Evolutionary conservation across 441 rosid genomes (phyloP).

Genomic region (Theobroma grandiflorum): DNA sequence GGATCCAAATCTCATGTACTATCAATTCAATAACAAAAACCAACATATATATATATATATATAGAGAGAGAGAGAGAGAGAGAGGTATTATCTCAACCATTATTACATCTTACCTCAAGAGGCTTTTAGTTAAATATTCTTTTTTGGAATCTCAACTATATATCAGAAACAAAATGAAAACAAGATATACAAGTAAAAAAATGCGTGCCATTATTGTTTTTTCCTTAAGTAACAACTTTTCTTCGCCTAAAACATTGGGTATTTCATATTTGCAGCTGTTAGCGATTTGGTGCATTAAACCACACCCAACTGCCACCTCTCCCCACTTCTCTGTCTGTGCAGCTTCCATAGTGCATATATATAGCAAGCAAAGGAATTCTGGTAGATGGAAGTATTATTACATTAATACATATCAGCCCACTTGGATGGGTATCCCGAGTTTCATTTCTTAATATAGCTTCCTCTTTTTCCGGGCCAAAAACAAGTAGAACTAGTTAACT

Average conservation of each 20-base stretch:
- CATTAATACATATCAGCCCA: not conserved
- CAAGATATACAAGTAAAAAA: not conserved
- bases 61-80: no score
- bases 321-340: not conserved
- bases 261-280: not conserved
- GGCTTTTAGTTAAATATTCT: not conserved
- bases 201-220: not conserved
- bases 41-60: no score
- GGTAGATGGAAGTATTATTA: not conserved
- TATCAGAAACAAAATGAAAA: not conserved
- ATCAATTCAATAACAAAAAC: not conserved
- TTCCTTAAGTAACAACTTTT: not conserved
- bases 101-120: not conserved
- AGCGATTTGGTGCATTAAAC: constrained; percentile 12
- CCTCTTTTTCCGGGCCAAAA: not conserved
- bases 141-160: no score
- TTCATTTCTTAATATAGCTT: constrained; percentile 16
- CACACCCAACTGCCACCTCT: constrained; percentile 11
- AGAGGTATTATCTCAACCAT: not conserved
- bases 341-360: not conserved
- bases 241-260: not conserved
- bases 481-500: not conserved
- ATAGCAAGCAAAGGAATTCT: not conserved
- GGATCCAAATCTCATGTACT: not conserved
- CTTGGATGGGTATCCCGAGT: not conserved